Percentiles rank a stretch among this genome's conserved stretches.
These are phyloP conservation scores for Torrubiellomyces zombiae DNA, from an alignment of 2,329 filamentous ascomycete species.

Conservation along the genomic window DNA sequence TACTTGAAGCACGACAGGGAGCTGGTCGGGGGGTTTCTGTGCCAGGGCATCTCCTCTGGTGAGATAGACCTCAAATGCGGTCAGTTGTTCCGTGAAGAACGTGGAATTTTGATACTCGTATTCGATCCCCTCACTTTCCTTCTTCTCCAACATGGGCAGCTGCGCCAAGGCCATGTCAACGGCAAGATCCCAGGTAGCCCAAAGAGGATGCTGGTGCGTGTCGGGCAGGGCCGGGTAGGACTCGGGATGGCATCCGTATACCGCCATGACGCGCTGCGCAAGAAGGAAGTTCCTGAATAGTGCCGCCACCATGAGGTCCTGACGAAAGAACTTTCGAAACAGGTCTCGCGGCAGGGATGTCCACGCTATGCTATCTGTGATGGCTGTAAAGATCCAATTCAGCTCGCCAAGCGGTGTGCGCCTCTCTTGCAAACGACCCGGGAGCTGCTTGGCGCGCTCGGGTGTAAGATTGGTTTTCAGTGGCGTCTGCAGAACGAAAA, in stretches of 20 bases:
- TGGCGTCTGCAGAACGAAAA: conserved; percentile 89
- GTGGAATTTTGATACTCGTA: conserved; percentile 90
- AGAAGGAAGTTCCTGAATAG: conserved; percentile 92
- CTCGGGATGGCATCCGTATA: conserved; percentile 88
- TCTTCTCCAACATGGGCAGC: conserved; percentile 69
- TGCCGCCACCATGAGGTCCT: conserved; percentile 97
- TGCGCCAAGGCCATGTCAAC: conserved; percentile 90
- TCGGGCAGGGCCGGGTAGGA: conserved; percentile 86
- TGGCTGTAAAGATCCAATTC: conserved; percentile 99
- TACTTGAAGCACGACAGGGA: conserved; percentile 91
- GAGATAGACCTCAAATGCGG: conserved; percentile 92
- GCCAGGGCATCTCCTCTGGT: conserved; percentile 64
- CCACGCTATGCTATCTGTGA: conserved; percentile 98
- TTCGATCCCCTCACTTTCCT: conserved; percentile 52
- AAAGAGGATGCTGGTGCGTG: conserved; percentile 85
- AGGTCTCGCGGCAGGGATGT: conserved; percentile 78
- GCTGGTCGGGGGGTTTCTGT: conserved; percentile 78
- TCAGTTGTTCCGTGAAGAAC: conserved; percentile 94
- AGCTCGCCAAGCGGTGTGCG: conserved; percentile 87
- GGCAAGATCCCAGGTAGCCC: conserved; percentile 95
- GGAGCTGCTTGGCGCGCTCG: conserved; percentile 74
- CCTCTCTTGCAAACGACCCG: conserved; percentile 80
- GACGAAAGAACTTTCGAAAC: conserved; percentile 92
- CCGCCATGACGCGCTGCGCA: conserved; percentile 87
- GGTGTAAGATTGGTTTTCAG: conserved; percentile 51